Base-by-base conservation (phyloP, 2,329 filamentous ascomycete genomes). In the Talaromyces sp. region DNA sequence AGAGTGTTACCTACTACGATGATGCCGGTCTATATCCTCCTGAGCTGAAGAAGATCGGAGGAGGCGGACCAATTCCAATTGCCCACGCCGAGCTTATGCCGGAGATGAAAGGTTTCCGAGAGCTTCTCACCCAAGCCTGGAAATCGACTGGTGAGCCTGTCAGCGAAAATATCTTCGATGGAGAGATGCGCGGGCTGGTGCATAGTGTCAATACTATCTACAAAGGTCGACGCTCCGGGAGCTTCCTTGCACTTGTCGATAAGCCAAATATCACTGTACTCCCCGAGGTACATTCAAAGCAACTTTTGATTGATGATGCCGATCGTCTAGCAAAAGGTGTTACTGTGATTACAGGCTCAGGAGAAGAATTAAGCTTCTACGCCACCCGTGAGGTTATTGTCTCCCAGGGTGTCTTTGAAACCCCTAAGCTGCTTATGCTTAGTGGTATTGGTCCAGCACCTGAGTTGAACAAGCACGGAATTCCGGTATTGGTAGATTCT, bases 1-100 rank as follows among this genome's bases (percentile, higher is more conserved):
- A 85, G 72, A 74, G 75, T n/a, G 80, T 75, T 0, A 83, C 76
- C 16, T 86, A 84, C 65, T 79, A 83, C 56, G 82, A 86, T 50
- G 81, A 85, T 53, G 65, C 69, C 3, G 69, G 72, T 9, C 62
- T 78, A 1, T 82, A 80, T 56, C 62, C 71, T 1, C 73, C 76
- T 0, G 73, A 79, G 3, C 69, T 85, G 2, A 65, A 72, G 33
- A 80, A 83, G 60, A 79, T 86, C 47, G 81, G 83, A 3, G 56
- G 57, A 1, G 70, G 72, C 14, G 83, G 83, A 0, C 83, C 82
- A 0, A 67, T 86, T 6, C 75, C 77, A 7, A 77, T 86, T 43
- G 70, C 80, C 0, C 82, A 85, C 57, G 73, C 83, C 0, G 77
- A 83, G 14, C 72, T 85, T 0, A 61, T 86, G 2, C 75, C 77